Percentiles rank a stretch among this genome's conserved stretches.
phyloP scores from a whole-genome alignment of 345 rosid genomes.

The Eucalyptus marginata region DNA sequence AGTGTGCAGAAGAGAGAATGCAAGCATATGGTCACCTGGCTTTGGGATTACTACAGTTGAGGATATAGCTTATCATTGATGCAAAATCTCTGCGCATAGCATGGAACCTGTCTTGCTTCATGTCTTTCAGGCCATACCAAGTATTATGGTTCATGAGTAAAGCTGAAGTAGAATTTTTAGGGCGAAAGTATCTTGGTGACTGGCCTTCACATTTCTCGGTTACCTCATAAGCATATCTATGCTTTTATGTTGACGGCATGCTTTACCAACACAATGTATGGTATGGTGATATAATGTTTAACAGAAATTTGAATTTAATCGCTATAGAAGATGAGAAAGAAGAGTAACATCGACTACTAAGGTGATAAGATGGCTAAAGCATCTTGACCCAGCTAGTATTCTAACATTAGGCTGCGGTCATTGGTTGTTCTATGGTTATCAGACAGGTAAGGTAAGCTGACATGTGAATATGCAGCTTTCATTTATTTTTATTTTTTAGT shows the following conservation, averaged over 20 bases:
- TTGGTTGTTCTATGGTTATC: neutral
- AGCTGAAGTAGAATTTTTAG: neutral
- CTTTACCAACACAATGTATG: neutral
- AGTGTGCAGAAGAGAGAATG: neutral
- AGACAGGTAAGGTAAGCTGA: neutral
- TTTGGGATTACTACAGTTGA: neutral
- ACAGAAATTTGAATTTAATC: neutral
- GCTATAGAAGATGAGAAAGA: neutral
- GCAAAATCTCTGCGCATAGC: neutral
- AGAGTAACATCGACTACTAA: neutral
- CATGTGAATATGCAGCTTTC: neutral
- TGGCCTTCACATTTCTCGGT: neutral
- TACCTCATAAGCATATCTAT: neutral
- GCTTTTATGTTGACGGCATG: neutral
- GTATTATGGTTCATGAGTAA: neutral
- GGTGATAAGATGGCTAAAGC: neutral
- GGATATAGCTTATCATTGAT: neutral
- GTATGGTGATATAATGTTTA: neutral
- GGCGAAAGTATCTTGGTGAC: neutral
- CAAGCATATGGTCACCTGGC: neutral
- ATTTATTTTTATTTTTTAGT: neutral
- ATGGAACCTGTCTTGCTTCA: neutral
- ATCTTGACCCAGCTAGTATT: neutral
- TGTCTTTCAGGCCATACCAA: neutral
- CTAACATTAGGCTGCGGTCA: neutral